Base-by-base conservation (phyloP, 257 asterid genomes). In the Leonotis leonurus region DNA sequence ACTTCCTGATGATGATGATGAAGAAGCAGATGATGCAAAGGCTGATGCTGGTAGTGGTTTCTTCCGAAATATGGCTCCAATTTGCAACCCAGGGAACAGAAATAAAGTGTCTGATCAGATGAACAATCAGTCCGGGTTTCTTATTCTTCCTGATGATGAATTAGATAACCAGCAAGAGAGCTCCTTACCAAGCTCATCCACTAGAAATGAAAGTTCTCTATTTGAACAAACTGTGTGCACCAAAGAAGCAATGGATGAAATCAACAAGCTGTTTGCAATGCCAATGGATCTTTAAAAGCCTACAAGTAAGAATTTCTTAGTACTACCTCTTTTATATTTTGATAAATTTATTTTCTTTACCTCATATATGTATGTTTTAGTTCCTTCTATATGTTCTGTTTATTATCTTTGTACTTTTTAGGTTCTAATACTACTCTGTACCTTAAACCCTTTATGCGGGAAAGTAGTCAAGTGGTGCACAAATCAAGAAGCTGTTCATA, bases 191-290 rank as follows among this genome's bases (percentile, higher is more conserved):
- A 76, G 73, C 63, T 75, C 74, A 4, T 77, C 80, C 14, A 56
- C 72, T 0, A 70, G 53, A 56, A 74, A 71, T 0, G 77, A 61
- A 48, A 77, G 60, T 67, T 95, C 82, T 70, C 67, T 88, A 77
- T 88, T 82, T 54, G 96, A 91, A 71, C 79, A 74, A 76, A 92
- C 97, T 24, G 24, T 86, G 41, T 85, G 93, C 83, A 89, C 97
- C 36, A 89, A 78, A 70, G 94, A 92, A 79, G 99, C 97, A 48
- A 83, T 86, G 81, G 93, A 57, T 60, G 96, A 92, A 72, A 92
- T 92, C 76, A 92, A 84, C 75, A 92, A 83, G 72, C 46, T 85
- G 82, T 89, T 92, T 60, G 78, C 93, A 8, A 89, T 87, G 91
- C 95, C 96, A 12, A 71, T 92, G 83, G 95, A 88, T 73, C 83